A percentile compares a stretch with the other conserved stretches of the same genome.
phyloP scores from a whole-genome alignment of 2,329 filamentous ascomycete genomes.

The Penicillium brasilianum region DNA sequence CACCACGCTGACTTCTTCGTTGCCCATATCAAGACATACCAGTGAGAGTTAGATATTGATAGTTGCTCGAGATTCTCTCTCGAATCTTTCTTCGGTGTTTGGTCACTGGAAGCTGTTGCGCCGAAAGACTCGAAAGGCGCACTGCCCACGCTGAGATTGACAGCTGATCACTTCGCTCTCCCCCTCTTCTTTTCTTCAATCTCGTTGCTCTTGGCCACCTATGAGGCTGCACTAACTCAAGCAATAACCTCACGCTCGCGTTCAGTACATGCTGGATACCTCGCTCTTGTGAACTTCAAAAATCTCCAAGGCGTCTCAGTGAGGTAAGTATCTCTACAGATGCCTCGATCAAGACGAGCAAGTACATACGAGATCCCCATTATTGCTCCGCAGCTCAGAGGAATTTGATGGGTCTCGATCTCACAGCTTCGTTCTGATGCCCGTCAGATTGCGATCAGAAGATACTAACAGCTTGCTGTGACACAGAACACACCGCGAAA shows the following conservation, averaged over 20 bases:
- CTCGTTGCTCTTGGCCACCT: constrained; percentile 9
- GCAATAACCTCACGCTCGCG: constrained; percentile 1
- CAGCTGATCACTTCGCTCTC: background rate
- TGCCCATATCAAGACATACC: background rate
- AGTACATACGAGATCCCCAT: background rate
- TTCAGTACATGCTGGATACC: background rate
- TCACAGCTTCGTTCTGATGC: background rate
- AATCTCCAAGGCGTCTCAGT: background rate
- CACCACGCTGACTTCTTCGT: background rate
- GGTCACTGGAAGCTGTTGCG: background rate
- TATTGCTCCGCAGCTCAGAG: background rate
- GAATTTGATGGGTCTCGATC: background rate
- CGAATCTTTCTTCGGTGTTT: background rate
- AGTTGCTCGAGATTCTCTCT: background rate
- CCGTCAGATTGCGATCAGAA: background rate
- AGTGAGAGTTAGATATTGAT: background rate
- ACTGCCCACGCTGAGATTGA: background rate
- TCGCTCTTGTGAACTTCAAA: background rate
- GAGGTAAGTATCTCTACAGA: constrained; percentile 1
- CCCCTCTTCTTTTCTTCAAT: background rate
- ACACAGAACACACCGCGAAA: background rate
- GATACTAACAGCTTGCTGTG: background rate
- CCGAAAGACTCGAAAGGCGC: background rate
- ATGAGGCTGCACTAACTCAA: background rate
- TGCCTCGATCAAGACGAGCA: too few species aligned